phyloP scores from a whole-genome alignment of 768 basidiomycete genomes.

The Trametes maxima region DNA sequence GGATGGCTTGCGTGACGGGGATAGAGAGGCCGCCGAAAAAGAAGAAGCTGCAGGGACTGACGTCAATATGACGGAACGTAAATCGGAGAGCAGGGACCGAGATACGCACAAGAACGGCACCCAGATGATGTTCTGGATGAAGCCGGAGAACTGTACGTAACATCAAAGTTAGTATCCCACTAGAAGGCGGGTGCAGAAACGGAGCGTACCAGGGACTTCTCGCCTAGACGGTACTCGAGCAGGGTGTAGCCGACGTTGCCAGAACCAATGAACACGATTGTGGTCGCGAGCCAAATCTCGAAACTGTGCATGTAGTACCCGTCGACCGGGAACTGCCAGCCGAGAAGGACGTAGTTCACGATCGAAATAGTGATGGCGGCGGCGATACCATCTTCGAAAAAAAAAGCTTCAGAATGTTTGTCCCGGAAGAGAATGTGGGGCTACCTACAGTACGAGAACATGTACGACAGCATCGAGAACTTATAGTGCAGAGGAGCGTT shows the following conservation, averaged over 20 bases:
- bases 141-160: slow-evolving; percentile 25
- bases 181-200: background rate
- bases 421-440: background rate
- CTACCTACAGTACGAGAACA: slow-evolving; percentile 56
- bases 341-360: slow-evolving; percentile 76
- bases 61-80: slow-evolving; percentile 1
- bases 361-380: slow-evolving; percentile 65
- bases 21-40: slow-evolving; percentile 79
- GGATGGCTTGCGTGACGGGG: slow-evolving; percentile 63
- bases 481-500: slow-evolving; percentile 54
- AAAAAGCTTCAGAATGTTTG: background rate
- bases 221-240: slow-evolving; percentile 71
- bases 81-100: background rate
- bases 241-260: slow-evolving; percentile 74
- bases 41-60: slow-evolving; percentile 55
- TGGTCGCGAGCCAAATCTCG: slow-evolving; percentile 79
- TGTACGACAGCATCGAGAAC: slow-evolving; percentile 56
- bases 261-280: slow-evolving; percentile 75
- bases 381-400: slow-evolving; percentile 53
- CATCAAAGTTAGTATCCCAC: background rate
- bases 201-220: slow-evolving; percentile 31
- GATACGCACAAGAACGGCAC: slow-evolving; percentile 41
- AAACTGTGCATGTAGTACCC: slow-evolving; percentile 79
- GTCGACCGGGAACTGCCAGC: slow-evolving; percentile 72
- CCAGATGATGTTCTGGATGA: slow-evolving; percentile 40